Conservation (phyloP, 2,329 filamentous ascomycete genomes). For the Fusarium begoniae region DNA sequence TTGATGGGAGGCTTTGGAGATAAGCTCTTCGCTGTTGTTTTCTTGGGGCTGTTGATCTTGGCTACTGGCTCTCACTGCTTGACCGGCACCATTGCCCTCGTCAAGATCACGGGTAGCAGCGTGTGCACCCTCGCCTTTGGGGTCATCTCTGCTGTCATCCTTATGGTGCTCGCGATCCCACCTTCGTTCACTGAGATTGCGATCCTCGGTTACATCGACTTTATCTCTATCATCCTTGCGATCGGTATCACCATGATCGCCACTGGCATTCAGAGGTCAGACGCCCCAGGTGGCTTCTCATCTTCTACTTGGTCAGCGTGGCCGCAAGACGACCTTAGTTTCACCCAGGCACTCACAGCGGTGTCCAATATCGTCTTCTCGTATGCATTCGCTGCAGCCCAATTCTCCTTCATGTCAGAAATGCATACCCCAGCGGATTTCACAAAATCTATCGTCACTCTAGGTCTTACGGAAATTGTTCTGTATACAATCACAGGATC, state of each 20-base stretch:
- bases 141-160: conserved; percentile 56
- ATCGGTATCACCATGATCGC: conserved; percentile 74
- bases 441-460: conserved; percentile 64
- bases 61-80: conserved; percentile 76
- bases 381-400: conserved; percentile 65
- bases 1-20: conserved; percentile 68
- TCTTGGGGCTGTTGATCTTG: conserved; percentile 71
- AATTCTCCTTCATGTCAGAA: conserved; percentile 62
- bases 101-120: conserved; percentile 67
- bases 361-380: conserved; percentile 76
- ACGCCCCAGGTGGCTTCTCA: conserved; percentile 44
- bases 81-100: conserved; percentile 75
- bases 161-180: conserved; percentile 56
- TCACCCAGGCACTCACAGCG: conserved; percentile 67
- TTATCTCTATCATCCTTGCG: conserved; percentile 69
- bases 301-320: conserved; percentile 54
- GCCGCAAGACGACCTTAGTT: conserved; percentile 54
- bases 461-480: conserved; percentile 68
- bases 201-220: conserved; percentile 62
- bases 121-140: conserved; percentile 57
- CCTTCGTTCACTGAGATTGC: conserved; percentile 60
- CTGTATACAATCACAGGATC: conserved; percentile 74
- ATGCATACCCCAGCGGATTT: conserved; percentile 60
- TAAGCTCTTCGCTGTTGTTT: conserved; percentile 64
- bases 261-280: conserved; percentile 60